Percentiles rank a stretch among this genome's conserved stretches.
Evolutionary conservation across 805 yeast genomes (phyloP).

Genomic region (Yamadazyma phyllophila): DNA sequence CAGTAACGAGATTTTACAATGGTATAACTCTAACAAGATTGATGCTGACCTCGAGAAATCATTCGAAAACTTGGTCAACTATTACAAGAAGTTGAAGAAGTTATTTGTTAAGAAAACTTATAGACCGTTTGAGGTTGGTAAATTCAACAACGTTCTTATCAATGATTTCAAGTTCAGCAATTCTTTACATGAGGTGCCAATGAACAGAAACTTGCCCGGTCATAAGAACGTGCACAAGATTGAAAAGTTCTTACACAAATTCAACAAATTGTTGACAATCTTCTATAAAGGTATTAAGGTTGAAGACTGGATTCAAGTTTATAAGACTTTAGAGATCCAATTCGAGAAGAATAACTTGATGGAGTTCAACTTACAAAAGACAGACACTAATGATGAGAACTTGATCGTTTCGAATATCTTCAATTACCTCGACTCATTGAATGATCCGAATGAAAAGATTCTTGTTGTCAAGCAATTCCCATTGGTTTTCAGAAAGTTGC

Average conservation of each 20-base stretch:
- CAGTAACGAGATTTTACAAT: conserved; percentile 61
- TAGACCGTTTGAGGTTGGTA: conserved; percentile 51
- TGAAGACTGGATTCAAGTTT: conserved; percentile 77
- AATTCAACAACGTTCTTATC: conserved; percentile 35
- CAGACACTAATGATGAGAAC: conserved; percentile 48
- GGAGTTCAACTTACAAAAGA: conserved; percentile 45
- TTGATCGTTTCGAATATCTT: conserved; percentile 67
- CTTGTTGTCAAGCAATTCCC: conserved; percentile 54
- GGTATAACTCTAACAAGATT: conserved; percentile 45
- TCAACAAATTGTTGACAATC: conserved; percentile 61
- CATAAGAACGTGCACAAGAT: conserved; percentile 47
- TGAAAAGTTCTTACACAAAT: conserved; percentile 57
- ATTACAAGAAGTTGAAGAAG: conserved; percentile 66
- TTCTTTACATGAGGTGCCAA: conserved; percentile 44
- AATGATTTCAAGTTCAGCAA: conserved; percentile 43
- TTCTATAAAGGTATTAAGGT: conserved; percentile 56
- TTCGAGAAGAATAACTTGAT: conserved; percentile 61
- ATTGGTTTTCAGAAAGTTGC: conserved; percentile 59
- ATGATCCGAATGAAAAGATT: conserved; percentile 43
- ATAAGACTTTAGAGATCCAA: conserved; percentile 70
- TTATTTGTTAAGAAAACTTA: conserved; percentile 67
- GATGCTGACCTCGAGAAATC: conserved; percentile 31
- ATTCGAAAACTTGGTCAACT: conserved; percentile 39
- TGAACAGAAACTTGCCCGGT: conserved; percentile 45
- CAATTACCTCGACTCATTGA: conserved; percentile 62